Percentiles rank a stretch among this genome's conserved stretches.
phyloP scores from a whole-genome alignment of 1,284 basidiomycete genomes.

The Tetrapyrgos nigripes region DNA sequence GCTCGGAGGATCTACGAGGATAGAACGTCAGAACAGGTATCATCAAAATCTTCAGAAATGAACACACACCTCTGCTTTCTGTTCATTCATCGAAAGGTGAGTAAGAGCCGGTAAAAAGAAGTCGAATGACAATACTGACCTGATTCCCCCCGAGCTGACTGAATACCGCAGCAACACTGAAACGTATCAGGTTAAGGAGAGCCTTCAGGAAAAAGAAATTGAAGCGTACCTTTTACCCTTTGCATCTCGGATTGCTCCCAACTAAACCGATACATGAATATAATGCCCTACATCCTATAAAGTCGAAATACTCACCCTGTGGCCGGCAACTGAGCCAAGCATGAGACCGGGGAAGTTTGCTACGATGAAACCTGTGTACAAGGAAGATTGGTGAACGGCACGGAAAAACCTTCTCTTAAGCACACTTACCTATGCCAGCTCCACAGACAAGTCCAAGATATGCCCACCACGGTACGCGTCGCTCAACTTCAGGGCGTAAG shows the following conservation, averaged over 20 bases:
- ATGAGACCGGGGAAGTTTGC: constrained; percentile 87
- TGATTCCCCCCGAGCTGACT: constrained; percentile 76
- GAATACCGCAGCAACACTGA: constrained; percentile 90
- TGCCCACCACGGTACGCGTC: constrained; percentile 74
- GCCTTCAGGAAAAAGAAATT: neutral
- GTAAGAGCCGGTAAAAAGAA: too few relatives aligned
- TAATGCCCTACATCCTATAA: neutral
- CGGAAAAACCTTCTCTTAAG: too few relatives aligned
- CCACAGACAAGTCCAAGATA: constrained; percentile 76
- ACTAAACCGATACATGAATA: constrained; percentile 11
- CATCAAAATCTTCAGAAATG: constrained; percentile 5
- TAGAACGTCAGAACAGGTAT: constrained; percentile 25
- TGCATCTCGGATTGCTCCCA: constrained; percentile 90
- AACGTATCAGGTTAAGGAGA: neutral
- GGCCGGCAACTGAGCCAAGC: constrained; percentile 84
- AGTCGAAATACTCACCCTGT: constrained; percentile 44
- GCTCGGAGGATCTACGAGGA: constrained; percentile 79
- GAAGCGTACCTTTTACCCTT: constrained; percentile 74
- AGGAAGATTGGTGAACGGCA: constrained; percentile 73
- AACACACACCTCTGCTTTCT: constrained; percentile 80
- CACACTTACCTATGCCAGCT: constrained; percentile 73
- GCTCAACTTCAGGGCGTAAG: constrained; percentile 79
- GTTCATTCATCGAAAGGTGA: neutral
- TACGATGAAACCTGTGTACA: constrained; percentile 78
- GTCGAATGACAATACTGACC: neutral